These are phyloP conservation scores for Aspergillus ochraceoroseus DNA, from an alignment of 2,329 filamentous ascomycete genomes.

Conservation along the genomic window DNA sequence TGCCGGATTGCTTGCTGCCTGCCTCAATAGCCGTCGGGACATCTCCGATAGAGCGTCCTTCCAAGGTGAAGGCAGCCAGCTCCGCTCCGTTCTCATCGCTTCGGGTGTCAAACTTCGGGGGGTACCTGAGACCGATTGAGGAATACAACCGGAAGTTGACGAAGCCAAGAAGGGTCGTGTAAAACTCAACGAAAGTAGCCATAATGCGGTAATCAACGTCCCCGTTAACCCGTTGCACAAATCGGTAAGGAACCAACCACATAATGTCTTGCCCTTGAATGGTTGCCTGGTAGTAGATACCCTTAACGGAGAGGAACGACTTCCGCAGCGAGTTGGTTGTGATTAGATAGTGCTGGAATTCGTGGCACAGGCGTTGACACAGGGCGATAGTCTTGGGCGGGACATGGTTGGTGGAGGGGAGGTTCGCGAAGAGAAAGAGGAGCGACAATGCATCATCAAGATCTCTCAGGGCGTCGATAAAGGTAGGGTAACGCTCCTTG, in stretches of 20 bases:
- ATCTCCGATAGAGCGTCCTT: slow-evolving; percentile 60
- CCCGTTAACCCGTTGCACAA: slow-evolving; percentile 88
- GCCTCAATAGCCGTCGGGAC: slow-evolving; percentile 50
- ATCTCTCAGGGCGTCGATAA: slow-evolving; percentile 87
- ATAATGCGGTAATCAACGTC: slow-evolving; percentile 99
- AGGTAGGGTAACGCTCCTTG: slow-evolving; percentile 96
- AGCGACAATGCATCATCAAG: slow-evolving; percentile 95
- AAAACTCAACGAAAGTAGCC: slow-evolving; percentile 98
- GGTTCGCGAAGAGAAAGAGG: slow-evolving; percentile 94
- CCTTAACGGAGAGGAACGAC: slow-evolving; percentile 97
- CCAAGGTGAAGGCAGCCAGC: slow-evolving; percentile 82
- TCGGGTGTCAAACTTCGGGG: slow-evolving; percentile 81
- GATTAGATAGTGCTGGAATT: slow-evolving; percentile 98
- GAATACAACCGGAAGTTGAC: slow-evolving; percentile 96
- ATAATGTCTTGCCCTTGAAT: slow-evolving; percentile 95
- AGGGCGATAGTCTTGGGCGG: slow-evolving; percentile 93
- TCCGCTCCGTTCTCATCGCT: slow-evolving; percentile 89
- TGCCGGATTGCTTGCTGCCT: slow-evolving; percentile 51
- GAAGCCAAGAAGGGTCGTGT: slow-evolving; percentile 91
- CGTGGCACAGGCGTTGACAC: slow-evolving; percentile 86
- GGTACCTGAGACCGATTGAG: slow-evolving; percentile 84
- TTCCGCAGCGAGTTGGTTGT: slow-evolving; percentile 85
- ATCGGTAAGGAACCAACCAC: slow-evolving; percentile 96
- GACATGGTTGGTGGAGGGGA: slow-evolving; percentile 82
- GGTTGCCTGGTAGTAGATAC: slow-evolving; percentile 97